Evolutionary conservation across 768 basidiomycete species (phyloP).

Genomic region (Pleurotus ostreatus): DNA sequence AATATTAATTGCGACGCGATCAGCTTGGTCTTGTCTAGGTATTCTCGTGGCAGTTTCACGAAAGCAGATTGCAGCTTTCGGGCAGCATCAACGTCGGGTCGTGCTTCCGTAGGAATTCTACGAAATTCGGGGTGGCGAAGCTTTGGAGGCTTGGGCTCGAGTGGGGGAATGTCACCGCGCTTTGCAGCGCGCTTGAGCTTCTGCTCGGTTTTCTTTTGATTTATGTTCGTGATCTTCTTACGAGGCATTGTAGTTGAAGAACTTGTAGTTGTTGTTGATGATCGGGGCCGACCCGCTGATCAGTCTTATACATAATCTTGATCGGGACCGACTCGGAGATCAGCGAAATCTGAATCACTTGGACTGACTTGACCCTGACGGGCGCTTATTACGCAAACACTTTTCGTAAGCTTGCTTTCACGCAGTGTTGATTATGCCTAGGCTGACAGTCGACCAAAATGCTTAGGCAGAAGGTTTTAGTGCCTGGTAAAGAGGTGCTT

Average conservation of each 20-base stretch:
- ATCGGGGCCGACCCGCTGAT: no score
- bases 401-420: no score
- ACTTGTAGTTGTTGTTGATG: no score
- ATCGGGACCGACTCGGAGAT: no score
- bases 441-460: no score
- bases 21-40: slow-evolving; percentile 55
- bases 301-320: no score
- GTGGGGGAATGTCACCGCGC: slow-evolving; percentile 59
- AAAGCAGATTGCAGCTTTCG: slow-evolving; percentile 69
- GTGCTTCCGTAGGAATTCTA: slow-evolving; percentile 23
- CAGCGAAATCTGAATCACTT: no score
- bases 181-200: slow-evolving; percentile 83
- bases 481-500: no score
- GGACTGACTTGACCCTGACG: no score
- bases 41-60: slow-evolving; percentile 52
- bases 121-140: slow-evolving; percentile 21
- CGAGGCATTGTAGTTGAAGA: slow-evolving; percentile 23
- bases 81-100: slow-evolving; percentile 31
- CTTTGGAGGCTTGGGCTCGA: slow-evolving; percentile 30
- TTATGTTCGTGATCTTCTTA: slow-evolving; percentile 55
- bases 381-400: no score
- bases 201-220: slow-evolving; percentile 66
- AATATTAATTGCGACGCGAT: slow-evolving; percentile 53
- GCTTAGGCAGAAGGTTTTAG: no score
- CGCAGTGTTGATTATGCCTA: no score